Evolutionary conservation across 495 filamentous ascomycete species (phyloP).

Genomic region (Pyronema domesticum): DNA sequence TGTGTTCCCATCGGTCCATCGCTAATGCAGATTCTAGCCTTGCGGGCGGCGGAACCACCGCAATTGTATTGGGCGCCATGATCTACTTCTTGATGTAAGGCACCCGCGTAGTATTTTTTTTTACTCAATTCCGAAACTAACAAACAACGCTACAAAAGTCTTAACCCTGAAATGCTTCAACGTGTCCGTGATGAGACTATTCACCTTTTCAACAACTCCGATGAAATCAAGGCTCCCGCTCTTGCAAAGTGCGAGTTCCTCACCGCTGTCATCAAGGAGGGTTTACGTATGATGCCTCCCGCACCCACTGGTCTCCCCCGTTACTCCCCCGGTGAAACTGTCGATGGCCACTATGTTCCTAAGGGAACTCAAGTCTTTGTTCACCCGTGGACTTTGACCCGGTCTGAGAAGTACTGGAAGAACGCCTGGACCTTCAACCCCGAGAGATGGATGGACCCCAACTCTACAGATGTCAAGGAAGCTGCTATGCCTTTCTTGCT

Average conservation of each 20-base stretch:
- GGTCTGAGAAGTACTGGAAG: slow-evolving; percentile 29
- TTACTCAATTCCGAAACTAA: neutral
- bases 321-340: slow-evolving; percentile 27
- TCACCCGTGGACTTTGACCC: slow-evolving; percentile 28
- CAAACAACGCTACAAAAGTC: slow-evolving; percentile 7
- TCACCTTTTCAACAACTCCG: slow-evolving; percentile 28
- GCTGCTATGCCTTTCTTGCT: slow-evolving; percentile 26
- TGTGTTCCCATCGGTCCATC: neutral
- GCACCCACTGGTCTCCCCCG: slow-evolving; percentile 35
- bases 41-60: slow-evolving; percentile 40
- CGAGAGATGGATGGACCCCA: slow-evolving; percentile 32
- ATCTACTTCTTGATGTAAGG: slow-evolving; percentile 26
- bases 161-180: slow-evolving; percentile 11
- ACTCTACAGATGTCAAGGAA: slow-evolving; percentile 24
- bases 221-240: slow-evolving; percentile 30
- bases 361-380: slow-evolving; percentile 28
- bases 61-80: slow-evolving; percentile 33
- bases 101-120: neutral
- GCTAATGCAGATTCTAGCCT: slow-evolving; percentile 8
- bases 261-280: slow-evolving; percentile 37
- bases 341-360: slow-evolving; percentile 32
- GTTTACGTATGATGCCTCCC: slow-evolving; percentile 39
- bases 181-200: slow-evolving; percentile 37
- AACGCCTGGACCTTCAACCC: slow-evolving; percentile 33
- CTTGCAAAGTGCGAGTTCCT: neutral